Conservation (phyloP, 1,284 basidiomycete species). For the Melampsora americana region DNA sequence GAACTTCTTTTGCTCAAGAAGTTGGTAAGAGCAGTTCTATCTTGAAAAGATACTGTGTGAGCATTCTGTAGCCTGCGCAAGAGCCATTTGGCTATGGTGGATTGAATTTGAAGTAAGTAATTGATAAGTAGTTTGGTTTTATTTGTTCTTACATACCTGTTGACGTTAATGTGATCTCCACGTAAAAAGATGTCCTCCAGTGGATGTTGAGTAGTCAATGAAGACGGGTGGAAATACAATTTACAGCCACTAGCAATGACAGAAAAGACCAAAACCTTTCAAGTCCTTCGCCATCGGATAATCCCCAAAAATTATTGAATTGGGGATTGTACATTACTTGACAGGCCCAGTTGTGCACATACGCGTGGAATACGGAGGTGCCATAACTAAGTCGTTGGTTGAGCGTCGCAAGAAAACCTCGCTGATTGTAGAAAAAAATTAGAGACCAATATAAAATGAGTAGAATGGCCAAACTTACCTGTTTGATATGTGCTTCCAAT, state of each 20-base stretch:
- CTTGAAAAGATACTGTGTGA: neutral
- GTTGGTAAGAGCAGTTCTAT: neutral
- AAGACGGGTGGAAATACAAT: neutral
- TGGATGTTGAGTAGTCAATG: slow-evolving; percentile 3
- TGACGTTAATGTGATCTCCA: neutral
- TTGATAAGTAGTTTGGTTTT: neutral
- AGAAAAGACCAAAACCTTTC: slow-evolving; percentile 5
- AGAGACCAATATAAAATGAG: too few relatives aligned
- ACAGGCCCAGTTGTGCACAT: too few relatives aligned
- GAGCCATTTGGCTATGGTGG: slow-evolving; percentile 9
- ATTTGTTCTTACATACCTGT: neutral
- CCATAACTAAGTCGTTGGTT: too few relatives aligned
- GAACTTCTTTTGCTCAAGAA: neutral
- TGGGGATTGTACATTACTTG: too few relatives aligned
- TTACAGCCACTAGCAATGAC: neutral
- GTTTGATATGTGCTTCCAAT: too few relatives aligned
- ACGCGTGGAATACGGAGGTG: too few relatives aligned
- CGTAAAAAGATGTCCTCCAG: neutral
- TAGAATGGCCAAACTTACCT: too few relatives aligned
- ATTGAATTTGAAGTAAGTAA: neutral
- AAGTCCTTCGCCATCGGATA: too few relatives aligned
- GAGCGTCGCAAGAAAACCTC: too few relatives aligned
- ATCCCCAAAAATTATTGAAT: too few relatives aligned
- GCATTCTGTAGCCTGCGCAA: slow-evolving; percentile 1
- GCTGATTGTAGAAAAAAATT: too few relatives aligned